Percentiles rank a stretch among this genome's conserved stretches.
These are phyloP conservation scores for Stagonosporopsis rhizophila DNA, from an alignment of 2,329 filamentous ascomycete genomes.

Conservation along the genomic window DNA sequence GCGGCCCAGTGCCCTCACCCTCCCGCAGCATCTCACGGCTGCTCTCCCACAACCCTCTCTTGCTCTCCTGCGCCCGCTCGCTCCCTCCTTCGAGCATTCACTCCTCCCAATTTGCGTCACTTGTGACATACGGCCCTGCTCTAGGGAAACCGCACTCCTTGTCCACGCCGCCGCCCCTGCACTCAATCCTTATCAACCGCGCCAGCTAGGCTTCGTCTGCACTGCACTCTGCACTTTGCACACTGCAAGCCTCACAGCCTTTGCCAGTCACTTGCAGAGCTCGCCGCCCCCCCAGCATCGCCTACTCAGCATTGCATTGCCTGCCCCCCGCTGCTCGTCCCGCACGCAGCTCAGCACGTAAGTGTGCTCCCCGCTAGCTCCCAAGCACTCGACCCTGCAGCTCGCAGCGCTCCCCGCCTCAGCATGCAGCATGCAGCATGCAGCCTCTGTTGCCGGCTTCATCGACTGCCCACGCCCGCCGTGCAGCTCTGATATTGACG, in stretches of 20 bases:
- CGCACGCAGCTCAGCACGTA: slow-evolving; percentile 35
- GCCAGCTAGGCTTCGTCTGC: slow-evolving; percentile 24
- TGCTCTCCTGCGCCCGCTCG: slow-evolving; percentile 40
- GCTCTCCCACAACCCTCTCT: slow-evolving; percentile 23
- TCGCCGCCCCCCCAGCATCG: slow-evolving; percentile 36
- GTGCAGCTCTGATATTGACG: slow-evolving; percentile 27
- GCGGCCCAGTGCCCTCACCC: slow-evolving; percentile 16
- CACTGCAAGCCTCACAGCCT: slow-evolving; percentile 9
- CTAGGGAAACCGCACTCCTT: slow-evolving; percentile 50
- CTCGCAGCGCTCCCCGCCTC: slow-evolving; percentile 22
- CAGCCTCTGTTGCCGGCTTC: slow-evolving; percentile 15
- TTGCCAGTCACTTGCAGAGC: slow-evolving; percentile 42
- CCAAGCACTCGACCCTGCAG: slow-evolving; percentile 32
- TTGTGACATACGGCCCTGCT: slow-evolving; percentile 36
- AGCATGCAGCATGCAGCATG: slow-evolving; percentile 19
- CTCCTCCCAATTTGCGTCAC: slow-evolving; percentile 41
- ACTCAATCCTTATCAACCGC: slow-evolving; percentile 47
- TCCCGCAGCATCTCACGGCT: slow-evolving; percentile 26
- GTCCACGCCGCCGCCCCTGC: slow-evolving; percentile 43
- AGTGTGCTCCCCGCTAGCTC: slow-evolving; percentile 38
- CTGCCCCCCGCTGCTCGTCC: slow-evolving; percentile 24
- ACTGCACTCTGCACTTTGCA: slow-evolving; percentile 16
- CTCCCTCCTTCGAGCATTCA: slow-evolving; percentile 50
- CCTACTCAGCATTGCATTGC: slow-evolving; percentile 41
- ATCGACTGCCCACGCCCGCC: slow-evolving; percentile 1